Evolutionary conservation across 257 asterid genomes (phyloP).

Genomic region (Plantago major): DNA sequence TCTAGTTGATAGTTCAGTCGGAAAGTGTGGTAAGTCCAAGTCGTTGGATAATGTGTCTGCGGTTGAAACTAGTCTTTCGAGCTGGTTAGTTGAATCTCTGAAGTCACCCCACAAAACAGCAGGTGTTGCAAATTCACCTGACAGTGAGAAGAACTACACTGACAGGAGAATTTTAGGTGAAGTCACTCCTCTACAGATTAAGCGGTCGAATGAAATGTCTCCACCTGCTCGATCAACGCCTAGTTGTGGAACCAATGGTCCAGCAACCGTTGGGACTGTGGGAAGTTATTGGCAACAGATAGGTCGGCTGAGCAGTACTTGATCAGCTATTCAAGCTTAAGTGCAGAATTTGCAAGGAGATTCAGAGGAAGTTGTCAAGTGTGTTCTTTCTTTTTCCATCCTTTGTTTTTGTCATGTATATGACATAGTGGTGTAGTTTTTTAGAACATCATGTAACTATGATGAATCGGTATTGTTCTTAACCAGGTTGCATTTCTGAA

Average conservation of each 20-base stretch:
- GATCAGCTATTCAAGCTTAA: constrained; percentile 1
- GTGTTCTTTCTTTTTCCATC: background rate
- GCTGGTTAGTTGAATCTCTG: constrained; percentile 52
- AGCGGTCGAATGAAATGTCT: constrained; percentile 19
- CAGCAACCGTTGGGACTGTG: constrained; percentile 35
- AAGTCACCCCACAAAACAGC: constrained; percentile 20
- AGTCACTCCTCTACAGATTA: constrained; percentile 20
- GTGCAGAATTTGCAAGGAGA: background rate
- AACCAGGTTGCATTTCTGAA: no score
- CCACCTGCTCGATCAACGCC: constrained; percentile 24
- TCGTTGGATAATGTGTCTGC: constrained; percentile 21
- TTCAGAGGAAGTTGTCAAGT: constrained; percentile 2
- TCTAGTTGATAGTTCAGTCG: background rate
- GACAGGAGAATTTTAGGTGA: constrained; percentile 36
- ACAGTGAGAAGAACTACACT: constrained; percentile 31
- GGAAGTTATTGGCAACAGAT: constrained; percentile 47
- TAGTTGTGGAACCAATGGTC: constrained; percentile 26
- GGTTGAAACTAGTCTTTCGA: constrained; percentile 63
- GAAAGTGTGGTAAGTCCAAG: background rate
- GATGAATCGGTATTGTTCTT: no score
- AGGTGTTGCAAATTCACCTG: constrained; percentile 33
- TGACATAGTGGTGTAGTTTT: background rate
- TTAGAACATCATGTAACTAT: no score
- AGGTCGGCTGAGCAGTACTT: constrained; percentile 13
- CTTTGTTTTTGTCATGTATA: background rate